Evolutionary conservation across 176 grass and related monocot genomes (phyloP).

Genomic region (Hordeum marinum): DNA sequence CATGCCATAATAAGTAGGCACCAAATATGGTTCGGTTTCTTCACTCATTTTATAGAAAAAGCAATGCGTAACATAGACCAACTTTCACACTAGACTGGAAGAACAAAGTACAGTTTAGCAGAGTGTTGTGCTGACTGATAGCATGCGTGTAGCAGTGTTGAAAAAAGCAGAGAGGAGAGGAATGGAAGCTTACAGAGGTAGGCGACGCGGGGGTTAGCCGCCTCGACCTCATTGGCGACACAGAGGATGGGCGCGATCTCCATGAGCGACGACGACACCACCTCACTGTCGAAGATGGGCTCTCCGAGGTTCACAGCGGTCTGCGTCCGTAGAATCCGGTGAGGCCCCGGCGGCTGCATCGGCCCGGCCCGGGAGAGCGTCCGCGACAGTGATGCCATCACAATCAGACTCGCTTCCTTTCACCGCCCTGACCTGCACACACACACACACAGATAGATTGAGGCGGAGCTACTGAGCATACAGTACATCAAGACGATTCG

Average conservation of each 20-base stretch:
- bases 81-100: background rate
- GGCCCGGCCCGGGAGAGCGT: constrained; percentile 36
- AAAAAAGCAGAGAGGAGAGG: background rate
- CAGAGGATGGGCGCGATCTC: constrained; percentile 88
- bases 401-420: background rate
- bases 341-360: constrained; percentile 26
- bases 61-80: background rate
- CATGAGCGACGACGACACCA: constrained; percentile 83
- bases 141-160: background rate
- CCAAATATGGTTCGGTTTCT: background rate
- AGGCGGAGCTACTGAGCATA: background rate
- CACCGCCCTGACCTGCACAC: background rate
- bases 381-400: constrained; percentile 47
- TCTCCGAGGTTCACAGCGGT: constrained; percentile 79
- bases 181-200: constrained; percentile 75
- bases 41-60: background rate
- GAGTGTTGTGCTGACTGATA: background rate
- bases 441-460: background rate
- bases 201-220: constrained; percentile 52
- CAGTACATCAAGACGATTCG: background rate
- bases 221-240: constrained; percentile 87
- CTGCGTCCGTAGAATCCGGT: constrained; percentile 65
- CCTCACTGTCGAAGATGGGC: constrained; percentile 79
- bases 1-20: constrained; percentile 1
- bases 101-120: no score